Conservation (phyloP, 352 stramenopile genomes). For the Halophytophthora polymorphica region DNA sequence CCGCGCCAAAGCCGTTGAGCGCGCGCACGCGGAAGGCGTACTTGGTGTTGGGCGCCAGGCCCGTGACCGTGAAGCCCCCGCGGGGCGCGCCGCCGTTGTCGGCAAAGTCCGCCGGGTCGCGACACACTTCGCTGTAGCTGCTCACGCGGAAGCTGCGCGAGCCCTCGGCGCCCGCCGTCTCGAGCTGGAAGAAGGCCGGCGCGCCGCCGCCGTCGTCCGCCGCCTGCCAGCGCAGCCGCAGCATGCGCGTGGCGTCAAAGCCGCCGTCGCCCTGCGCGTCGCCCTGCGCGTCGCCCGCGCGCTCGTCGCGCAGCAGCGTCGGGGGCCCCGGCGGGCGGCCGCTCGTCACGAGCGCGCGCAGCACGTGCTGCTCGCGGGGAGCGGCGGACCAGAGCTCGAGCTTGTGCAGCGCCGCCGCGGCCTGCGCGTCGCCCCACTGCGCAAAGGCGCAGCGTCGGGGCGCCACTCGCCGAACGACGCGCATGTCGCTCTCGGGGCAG, state of each 20-base stretch:
- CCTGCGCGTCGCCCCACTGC: constrained; percentile 59
- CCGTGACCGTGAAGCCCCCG: constrained; percentile 66
- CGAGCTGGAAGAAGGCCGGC: constrained; percentile 76
- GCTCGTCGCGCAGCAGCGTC: constrained; percentile 43
- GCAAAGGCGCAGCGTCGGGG: constrained; percentile 57
- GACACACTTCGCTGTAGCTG: constrained; percentile 78
- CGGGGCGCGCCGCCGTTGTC: constrained; percentile 77
- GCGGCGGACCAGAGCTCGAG: constrained; percentile 72
- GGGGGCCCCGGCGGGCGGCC: constrained; percentile 59
- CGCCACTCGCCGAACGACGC: constrained; percentile 44
- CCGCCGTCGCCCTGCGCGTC: neutral
- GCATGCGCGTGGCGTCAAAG: constrained; percentile 68
- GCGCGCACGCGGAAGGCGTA: constrained; percentile 89
- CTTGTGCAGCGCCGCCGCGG: constrained; percentile 54
- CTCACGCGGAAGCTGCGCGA: constrained; percentile 62
- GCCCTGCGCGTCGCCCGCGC: constrained; percentile 9
- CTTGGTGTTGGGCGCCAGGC: constrained; percentile 80
- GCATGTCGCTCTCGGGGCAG: constrained; percentile 66
- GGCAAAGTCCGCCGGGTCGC: constrained; percentile 84
- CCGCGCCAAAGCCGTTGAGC: constrained; percentile 89
- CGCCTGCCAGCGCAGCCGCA: constrained; percentile 66
- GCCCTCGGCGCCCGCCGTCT: constrained; percentile 75
- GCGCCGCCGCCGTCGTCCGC: constrained; percentile 67
- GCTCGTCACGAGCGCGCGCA: constrained; percentile 65
- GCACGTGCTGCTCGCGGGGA: constrained; percentile 61